Evolutionary conservation across 805 yeast genomes (phyloP), one percentile per base, ranked within the genome.

Genomic region (Candida berthetii): DNA sequence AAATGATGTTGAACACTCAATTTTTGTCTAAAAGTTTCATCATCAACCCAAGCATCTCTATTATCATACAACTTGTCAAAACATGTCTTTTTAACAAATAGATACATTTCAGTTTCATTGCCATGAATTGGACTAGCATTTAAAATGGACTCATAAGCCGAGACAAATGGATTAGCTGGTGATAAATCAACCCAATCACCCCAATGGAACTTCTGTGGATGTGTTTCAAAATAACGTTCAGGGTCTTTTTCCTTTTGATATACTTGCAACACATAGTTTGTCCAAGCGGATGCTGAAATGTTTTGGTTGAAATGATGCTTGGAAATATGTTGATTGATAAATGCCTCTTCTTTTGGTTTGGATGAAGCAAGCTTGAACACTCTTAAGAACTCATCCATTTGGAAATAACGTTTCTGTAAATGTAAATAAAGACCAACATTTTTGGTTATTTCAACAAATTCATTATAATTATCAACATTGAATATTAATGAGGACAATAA

Each of bases 151-250:
- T 49, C 45, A 39, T 65, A 66, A 2, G 66, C 47, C 7, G 49
- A 31, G 20, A 50, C 48, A 39, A 55, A 57, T 15, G 61, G 51
- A 20, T 50, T 48, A 3, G 60, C 59, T 4, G 53, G 53, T 3
- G 52, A 42, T 3, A 53, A 36, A 38, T 59, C 62, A 14, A 49
- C 49, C 63, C 64, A 59, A 37, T 56, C 65, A 36, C 56, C 59
- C 69, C 66, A 64, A 49, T 63, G 58, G 44, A 53, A 50, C 10
- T 44, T 42, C 8, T 51, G 32, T 20, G 42, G 42, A 36, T 54
- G 36, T 2, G 36, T 6, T 11, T 20, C 6, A 11, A 53, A 16
- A 24, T 41, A 49, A 1, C 18, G 18, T 14, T 50, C 50, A 15
- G 58, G 58, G 24, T 48, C 39, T 1, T 25, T 17, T 31, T 54